Evolutionary conservation across 2,329 filamentous ascomycete species (phyloP), one percentile per base, ranked within the genome.

Genomic region (Diplodia mutila): DNA sequence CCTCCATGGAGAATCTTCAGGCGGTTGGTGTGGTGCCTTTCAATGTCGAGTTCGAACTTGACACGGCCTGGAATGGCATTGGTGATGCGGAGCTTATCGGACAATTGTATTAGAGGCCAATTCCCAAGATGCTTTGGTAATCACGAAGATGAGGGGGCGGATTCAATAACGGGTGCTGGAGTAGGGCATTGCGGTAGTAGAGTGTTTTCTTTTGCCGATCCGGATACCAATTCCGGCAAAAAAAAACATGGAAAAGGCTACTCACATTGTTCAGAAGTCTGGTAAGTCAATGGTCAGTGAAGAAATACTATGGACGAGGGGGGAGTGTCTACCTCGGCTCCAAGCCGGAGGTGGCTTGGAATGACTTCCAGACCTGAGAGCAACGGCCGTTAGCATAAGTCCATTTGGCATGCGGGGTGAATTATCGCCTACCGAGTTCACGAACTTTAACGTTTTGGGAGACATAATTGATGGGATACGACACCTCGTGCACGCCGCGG

Each of bases 261-360:
- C 71, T 59, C 46, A 68, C 80, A 4, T 76, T 74, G 72, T 83
- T 80, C 8, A 83, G 72, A 5, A 84, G 70, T 61, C 81, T 83
- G 39, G 21, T 14, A 12, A 6, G 7, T 29, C 21, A n/a, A 21
- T 4, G 2, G 4, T 55, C 66, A 67, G 18, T 64, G 11, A 9
- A 49, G 11, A 27, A 23, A 69, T 63, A 27, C 18, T 25, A 34
- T 37, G 49, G 16, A 39, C 61, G 21, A 63, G 21, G 25, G 46
- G 54, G 9, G 29, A 29, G 39, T 16, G 29, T 27, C 9, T 83
- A 97, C 94, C 91, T 91, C 77, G 93, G 93, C 79, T 97, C 94
- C 23, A 98, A 82, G 7, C 94, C 94, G 5, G 93, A 97, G 71
- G 92, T 91, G 71, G 87, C 86, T 82, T 91, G 88, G 79, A 97